Evolutionary conservation across 805 yeast genomes (phyloP), one percentile per base, ranked within the genome.

Genomic region (Suhomyces prunicola): DNA sequence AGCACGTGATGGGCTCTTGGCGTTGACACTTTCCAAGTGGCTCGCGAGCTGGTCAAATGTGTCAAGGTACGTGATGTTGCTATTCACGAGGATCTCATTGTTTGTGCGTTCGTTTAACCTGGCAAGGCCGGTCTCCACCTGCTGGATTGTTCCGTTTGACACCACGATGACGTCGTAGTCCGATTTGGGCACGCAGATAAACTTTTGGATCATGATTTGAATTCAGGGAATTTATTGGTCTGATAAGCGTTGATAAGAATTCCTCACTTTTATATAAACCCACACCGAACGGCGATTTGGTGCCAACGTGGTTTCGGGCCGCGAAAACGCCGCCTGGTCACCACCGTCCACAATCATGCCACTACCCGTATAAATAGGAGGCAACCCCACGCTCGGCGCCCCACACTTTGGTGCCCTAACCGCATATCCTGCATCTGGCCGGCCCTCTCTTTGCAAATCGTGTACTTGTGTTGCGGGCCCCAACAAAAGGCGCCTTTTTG

Each of bases 81-180:
- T 55, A 46, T 59, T 59, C 15, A 58, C 15, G 9, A 66, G 68
- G 22, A 66, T 54, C 44, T 63, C 68, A 40, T 62, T 56, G 46
- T 58, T 56, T 22, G 60, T 50, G 46, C 56, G 60, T 26, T 58
- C 58, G 48, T 65, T 64, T 41, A 69, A 61, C 6, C 65, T 63
- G 3, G 50, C 52, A 5, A 71, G 53, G 2, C 46, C 51, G 23
- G 51, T 22, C 31, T 67, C 69, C 4, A 71, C 69, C 56, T 70
- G 73, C 22, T 50, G 57, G 10, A 61, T 58, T 1, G 73, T 57
- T 5, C 75, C 76, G 55, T 72, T 72, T 17, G 75, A 66, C 6
- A 72, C 66, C 8, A 72, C 58, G 22, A 72, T 57, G 6, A 71
- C 70, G 55, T 71, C 72, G 54, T 69, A 68, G 45, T 66, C 72